Conservation (phyloP, 441 rosid species). For the Mallotus japonicus region DNA sequence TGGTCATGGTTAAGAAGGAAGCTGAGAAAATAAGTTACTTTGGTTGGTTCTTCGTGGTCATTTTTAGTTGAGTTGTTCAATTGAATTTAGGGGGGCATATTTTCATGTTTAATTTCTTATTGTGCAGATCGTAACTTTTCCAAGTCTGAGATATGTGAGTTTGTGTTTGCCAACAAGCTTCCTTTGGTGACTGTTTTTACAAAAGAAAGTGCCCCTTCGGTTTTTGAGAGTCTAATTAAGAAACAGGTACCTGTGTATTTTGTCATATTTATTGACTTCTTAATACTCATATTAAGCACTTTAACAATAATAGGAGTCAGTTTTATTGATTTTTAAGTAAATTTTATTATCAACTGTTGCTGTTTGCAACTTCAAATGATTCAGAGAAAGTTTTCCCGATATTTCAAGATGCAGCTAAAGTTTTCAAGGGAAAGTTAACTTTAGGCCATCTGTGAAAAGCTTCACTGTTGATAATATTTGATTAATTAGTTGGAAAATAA, state of each 20-base stretch:
- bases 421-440: slow-evolving; percentile 89
- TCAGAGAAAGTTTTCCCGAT: slow-evolving; percentile 58
- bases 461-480: neutral
- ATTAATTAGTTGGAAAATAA: slow-evolving; percentile 1
- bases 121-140: slow-evolving; percentile 78
- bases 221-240: slow-evolving; percentile 83
- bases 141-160: slow-evolving; percentile 62
- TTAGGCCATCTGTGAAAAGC: neutral
- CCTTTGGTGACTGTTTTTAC: slow-evolving; percentile 79
- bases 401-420: slow-evolving; percentile 81
- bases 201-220: slow-evolving; percentile 68
- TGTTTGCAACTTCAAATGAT: slow-evolving; percentile 63
- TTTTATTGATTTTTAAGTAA: slow-evolving; percentile 20
- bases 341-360: slow-evolving; percentile 49
- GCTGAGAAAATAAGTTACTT: slow-evolving; percentile 69
- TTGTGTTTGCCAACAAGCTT: slow-evolving; percentile 81
- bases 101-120: slow-evolving; percentile 25
- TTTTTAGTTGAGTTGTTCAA: slow-evolving; percentile 9
- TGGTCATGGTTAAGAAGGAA: slow-evolving; percentile 76
- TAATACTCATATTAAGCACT: neutral
- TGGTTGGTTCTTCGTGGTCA: slow-evolving; percentile 48
- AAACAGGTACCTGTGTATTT: slow-evolving; percentile 53
- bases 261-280: neutral
- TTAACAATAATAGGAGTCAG: neutral
- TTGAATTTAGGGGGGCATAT: slow-evolving; percentile 5